Evolutionary conservation across 1,139 yeast genomes (phyloP).

Genomic region (Eremothecium coryli): DNA sequence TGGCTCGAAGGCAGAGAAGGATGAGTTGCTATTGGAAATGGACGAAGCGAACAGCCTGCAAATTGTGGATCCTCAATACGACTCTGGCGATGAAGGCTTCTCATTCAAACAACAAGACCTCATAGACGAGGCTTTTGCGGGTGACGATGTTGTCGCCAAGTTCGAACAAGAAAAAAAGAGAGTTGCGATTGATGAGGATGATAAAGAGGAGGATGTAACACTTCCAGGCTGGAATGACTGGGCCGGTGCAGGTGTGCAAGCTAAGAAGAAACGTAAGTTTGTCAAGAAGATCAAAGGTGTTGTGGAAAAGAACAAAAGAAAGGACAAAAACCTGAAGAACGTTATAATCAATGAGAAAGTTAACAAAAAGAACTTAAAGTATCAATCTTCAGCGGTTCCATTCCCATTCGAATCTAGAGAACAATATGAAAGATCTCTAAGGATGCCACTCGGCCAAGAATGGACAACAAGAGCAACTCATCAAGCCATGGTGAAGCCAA

Average conservation of each 20-base stretch:
- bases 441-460: constrained; percentile 97
- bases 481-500: constrained; percentile 82
- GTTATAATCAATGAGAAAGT: constrained; percentile 86
- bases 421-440: constrained; percentile 85
- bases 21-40: constrained; percentile 23
- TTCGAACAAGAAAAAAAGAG: constrained; percentile 66
- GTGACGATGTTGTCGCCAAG: constrained; percentile 79
- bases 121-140: constrained; percentile 89
- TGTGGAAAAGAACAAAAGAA: constrained; percentile 57
- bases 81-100: constrained; percentile 33
- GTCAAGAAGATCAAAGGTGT: constrained; percentile 68
- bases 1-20: constrained; percentile 12
- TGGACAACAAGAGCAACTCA: constrained; percentile 88
- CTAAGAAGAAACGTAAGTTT: constrained; percentile 51
- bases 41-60: constrained; percentile 28
- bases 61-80: constrained; percentile 39
- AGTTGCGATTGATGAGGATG: constrained; percentile 71
- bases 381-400: constrained; percentile 81
- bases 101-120: constrained; percentile 70
- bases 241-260: constrained; percentile 53
- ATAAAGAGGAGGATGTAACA: constrained; percentile 73
- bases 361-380: constrained; percentile 75
- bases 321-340: constrained; percentile 63
- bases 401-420: constrained; percentile 89
- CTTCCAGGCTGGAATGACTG: constrained; percentile 95